Evolutionary conservation across 177 flowering plant genomes (phyloP), one percentile per base, ranked within the genome.

Genomic region (Vitis hybrid): DNA sequence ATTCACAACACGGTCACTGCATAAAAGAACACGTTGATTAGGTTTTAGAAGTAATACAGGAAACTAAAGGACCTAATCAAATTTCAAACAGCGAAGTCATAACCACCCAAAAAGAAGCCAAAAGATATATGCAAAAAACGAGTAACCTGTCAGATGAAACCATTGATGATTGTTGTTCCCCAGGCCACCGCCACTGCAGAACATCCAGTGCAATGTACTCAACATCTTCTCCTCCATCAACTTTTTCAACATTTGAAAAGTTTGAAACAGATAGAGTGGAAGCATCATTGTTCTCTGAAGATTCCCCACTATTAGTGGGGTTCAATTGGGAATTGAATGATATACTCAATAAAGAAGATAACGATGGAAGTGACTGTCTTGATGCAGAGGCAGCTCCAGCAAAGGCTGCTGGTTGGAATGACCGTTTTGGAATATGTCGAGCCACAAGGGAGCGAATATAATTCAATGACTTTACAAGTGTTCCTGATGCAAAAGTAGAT

Each of bases 171-270:
- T 79, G 88, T 21, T 79, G 88, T 34, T 87, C 93, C 71, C 85
- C 82, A 60, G 74, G 72, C 97, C 97, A 92, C n/a, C 99, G 88
- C 99, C 97, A 94, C 56, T 86, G 85, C 59, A 92, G 79, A 66
- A 89, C 85, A 84, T 96, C 99, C 66, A 55, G 52, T 14, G 92
- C 77, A 72, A 91, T 84, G 75, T 80, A 91, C 6, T 86, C 86
- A 69, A 60, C 54, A 72, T 84, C 88, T 64, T 85, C 92, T 49
- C 60, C 58, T 70, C 72, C 89, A 75, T 85, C 86, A 79, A 67
- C 72, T 66, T 78, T 83, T 76, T 88, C 87, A 62, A 77, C 62
- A 67, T 65, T 82, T 63, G 86, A 76, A 74, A 78, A 74, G 60
- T 79, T 86, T 62, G 84, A 74, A 72, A 77, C 72, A 50, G 97